Percentiles rank a stretch among this genome's conserved stretches.
Evolutionary conservation across 495 filamentous ascomycete genomes (phyloP).

Genomic region (Annulohypoxylon stygium): DNA sequence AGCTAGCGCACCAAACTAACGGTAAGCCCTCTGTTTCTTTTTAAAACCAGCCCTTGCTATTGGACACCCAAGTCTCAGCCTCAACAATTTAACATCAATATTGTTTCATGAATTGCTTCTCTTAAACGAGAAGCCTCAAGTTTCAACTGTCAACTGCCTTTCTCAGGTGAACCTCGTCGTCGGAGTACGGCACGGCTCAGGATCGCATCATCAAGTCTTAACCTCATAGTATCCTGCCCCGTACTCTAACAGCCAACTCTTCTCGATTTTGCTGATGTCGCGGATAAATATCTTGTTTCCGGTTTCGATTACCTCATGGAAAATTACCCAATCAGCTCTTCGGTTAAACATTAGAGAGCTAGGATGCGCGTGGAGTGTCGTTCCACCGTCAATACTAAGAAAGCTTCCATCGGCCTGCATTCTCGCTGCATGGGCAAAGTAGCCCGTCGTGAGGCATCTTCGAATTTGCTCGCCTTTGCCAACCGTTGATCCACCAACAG

Average conservation of each 20-base stretch:
- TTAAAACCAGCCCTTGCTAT: slow-evolving; percentile 38
- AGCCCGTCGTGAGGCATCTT: slow-evolving; percentile 89
- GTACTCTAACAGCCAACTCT: slow-evolving; percentile 90
- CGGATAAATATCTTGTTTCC: slow-evolving; percentile 90
- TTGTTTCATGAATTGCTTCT: slow-evolving; percentile 41
- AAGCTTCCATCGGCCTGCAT: slow-evolving; percentile 97
- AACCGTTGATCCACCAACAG: slow-evolving; percentile 43
- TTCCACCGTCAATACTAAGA: slow-evolving; percentile 79
- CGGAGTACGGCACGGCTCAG: slow-evolving; percentile 13
- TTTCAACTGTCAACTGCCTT: slow-evolving; percentile 10
- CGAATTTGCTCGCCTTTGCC: slow-evolving; percentile 78
- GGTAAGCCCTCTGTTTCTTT: slow-evolving; percentile 37
- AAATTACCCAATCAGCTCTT: slow-evolving; percentile 98
- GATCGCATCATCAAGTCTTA: slow-evolving; percentile 32
- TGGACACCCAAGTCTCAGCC: slow-evolving; percentile 43
- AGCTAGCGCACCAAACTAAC: slow-evolving; percentile 25
- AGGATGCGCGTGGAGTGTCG: slow-evolving; percentile 86
- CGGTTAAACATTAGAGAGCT: slow-evolving; percentile 97
- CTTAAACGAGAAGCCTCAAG: slow-evolving; percentile 26
- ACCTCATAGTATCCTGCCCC: slow-evolving; percentile 85
- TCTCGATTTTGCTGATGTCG: slow-evolving; percentile 92
- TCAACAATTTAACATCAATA: slow-evolving; percentile 32
- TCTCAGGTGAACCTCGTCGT: slow-evolving; percentile 20
- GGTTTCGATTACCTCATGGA: slow-evolving; percentile 94
- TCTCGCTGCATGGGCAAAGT: slow-evolving; percentile 93